Evolutionary conservation across 257 asterid species (phyloP).

Genomic region (Linderniella brevidens): DNA sequence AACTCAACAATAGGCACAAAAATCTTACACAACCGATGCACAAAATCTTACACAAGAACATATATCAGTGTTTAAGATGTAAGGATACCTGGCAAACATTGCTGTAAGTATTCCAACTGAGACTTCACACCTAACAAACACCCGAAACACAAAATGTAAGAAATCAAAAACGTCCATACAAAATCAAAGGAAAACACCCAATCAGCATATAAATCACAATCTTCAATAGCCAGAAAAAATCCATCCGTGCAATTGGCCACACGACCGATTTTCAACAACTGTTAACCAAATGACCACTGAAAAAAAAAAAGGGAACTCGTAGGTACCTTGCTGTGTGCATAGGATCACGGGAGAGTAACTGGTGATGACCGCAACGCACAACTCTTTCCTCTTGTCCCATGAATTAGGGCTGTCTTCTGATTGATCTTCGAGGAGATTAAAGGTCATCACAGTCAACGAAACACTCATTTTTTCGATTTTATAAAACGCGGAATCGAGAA

Average conservation of each 20-base stretch:
- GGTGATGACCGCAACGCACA: conserved; percentile 74
- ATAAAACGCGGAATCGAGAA: too few relatives aligned
- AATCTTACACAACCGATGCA: too few relatives aligned
- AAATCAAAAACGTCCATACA: too few relatives aligned
- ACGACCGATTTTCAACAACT: conserved; percentile 23
- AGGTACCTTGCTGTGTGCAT: conserved; percentile 84
- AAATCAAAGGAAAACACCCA: too few relatives aligned
- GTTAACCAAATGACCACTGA: too few relatives aligned
- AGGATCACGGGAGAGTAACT: conserved; percentile 82
- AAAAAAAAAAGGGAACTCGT: too few relatives aligned
- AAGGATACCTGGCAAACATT: conserved; percentile 72
- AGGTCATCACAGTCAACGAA: conserved; percentile 74
- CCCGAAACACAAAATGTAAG: conserved; percentile 6
- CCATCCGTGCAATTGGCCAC: conserved; percentile 21
- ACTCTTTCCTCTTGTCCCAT: conserved; percentile 90
- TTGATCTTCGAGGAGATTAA: conserved; percentile 93
- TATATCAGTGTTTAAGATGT: conserved; percentile 7
- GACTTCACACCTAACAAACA: conserved; percentile 57
- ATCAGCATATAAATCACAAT: not conserved
- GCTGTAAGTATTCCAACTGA: conserved; percentile 90
- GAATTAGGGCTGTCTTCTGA: conserved; percentile 65
- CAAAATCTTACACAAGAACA: not conserved
- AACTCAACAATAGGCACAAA: too few relatives aligned
- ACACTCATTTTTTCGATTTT: conserved; percentile 76
- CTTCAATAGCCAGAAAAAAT: conserved; percentile 5